These are phyloP conservation scores for Metschnikowia similis DNA, from an alignment of 805 yeast species.

Conservation along the genomic window DNA sequence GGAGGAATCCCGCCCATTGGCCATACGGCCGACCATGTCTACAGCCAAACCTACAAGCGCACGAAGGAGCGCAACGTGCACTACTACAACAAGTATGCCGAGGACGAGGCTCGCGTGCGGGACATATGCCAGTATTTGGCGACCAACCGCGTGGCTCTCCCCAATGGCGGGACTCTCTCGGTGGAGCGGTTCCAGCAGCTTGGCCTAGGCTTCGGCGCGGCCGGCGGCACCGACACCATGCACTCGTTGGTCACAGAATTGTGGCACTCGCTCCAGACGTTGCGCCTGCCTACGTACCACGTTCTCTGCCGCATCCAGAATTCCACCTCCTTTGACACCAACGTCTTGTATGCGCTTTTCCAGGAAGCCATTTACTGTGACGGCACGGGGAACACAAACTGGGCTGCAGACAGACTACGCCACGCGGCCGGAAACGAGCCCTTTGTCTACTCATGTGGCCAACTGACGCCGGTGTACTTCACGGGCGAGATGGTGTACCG, in stretches of 20 bases:
- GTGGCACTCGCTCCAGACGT: conserved; percentile 32
- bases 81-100: conserved; percentile 47
- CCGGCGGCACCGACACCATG: conserved; percentile 46
- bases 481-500: conserved; percentile 56
- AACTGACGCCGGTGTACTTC: conserved; percentile 31
- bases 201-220: conserved; percentile 49
- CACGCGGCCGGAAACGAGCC: conserved; percentile 19
- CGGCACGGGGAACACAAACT: conserved; percentile 31
- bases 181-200: conserved; percentile 51
- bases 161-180: conserved; percentile 48
- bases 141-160: conserved; percentile 31
- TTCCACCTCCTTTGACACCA: conserved; percentile 46
- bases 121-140: conserved; percentile 32
- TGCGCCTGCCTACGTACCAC: conserved; percentile 36
- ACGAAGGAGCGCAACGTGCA: conserved; percentile 46
- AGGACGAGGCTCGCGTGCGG: conserved; percentile 38
- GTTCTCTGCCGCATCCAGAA: conserved; percentile 32
- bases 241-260: conserved; percentile 43
- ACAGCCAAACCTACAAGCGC: conserved; percentile 42
- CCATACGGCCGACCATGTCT: conserved; percentile 43
- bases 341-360: conserved; percentile 49
- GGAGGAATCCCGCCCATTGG: conserved; percentile 59
- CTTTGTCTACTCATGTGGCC: conserved; percentile 20
- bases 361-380: conserved; percentile 59
- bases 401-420: conserved; percentile 48